Evolutionary conservation across 1,284 basidiomycete species (phyloP), one percentile per base, ranked within the genome.

Genomic region (Sporisorium scitamineum): DNA sequence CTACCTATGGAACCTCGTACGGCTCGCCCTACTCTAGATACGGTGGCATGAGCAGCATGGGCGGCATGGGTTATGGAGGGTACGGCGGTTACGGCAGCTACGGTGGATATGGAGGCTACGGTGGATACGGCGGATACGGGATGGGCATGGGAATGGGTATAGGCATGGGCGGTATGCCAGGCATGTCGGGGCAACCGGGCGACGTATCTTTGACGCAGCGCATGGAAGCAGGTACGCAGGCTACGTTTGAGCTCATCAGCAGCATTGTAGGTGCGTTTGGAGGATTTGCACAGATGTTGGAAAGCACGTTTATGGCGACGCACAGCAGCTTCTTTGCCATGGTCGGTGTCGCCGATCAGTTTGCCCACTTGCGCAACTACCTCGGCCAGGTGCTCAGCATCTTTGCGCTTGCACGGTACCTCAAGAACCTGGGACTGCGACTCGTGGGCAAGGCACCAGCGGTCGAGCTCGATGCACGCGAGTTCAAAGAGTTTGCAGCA

Each of bases 271-370:
- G 95, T 75, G 97, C 96, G 2, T 97, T 99, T 86, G 91, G 92
- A 0, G 95, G 95, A 14, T 92, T 99, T 69, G 93, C 97, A 0
- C 97, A 99, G 86, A 96, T 99, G 91, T 91, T 99, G 79, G 96
- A 99, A 86, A 92, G 91, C 45, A 99, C 97, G 4, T 99, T 97
- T 87, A 94, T 98, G 92, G 97, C 97, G 4, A 99, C 97, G 0
- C 97, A 99, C 87, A 95, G 93, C 5, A 93, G 91, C 47, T 99
- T 99, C 88, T 99, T 98, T 86, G 96, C 96, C 68, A 97, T 99
- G 93, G 94, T 98, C 61, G 94, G 95, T 70, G 95, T 99, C 29
- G 90, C 95, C 42, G 96, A 99, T 84, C 97, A 99, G 85, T 93
- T 99, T 82, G 91, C 92, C 9, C 92, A 93, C 78, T 89, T 98